Evolutionary conservation across 2,329 filamentous ascomycete genomes (phyloP).

Genomic region (Cadophora malorum): DNA sequence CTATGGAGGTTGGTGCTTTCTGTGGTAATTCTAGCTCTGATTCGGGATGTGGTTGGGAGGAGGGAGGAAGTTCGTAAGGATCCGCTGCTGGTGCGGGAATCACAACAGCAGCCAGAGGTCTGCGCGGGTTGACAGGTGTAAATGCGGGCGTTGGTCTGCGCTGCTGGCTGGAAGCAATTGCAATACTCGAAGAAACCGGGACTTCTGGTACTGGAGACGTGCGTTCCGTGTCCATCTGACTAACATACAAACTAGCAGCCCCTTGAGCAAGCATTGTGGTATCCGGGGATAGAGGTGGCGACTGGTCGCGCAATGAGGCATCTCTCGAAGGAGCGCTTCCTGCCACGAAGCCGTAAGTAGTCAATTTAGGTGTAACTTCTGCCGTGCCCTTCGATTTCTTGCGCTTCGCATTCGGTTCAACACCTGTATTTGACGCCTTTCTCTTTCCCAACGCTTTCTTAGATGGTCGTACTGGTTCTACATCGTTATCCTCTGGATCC

Average conservation of each 20-base stretch:
- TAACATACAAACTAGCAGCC: conserved; percentile 9
- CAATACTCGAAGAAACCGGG: conserved; percentile 3
- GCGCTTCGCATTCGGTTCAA: conserved; percentile 26
- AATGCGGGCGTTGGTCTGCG: conserved; percentile 24
- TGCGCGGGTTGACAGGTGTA: conserved; percentile 25
- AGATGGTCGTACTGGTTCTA: conserved; percentile 29
- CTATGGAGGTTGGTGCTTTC: conserved; percentile 23
- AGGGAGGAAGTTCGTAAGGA: conserved; percentile 14
- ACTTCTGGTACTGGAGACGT: background rate
- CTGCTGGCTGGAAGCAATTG: conserved; percentile 21
- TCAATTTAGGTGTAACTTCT: conserved; percentile 25
- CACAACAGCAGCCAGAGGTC: background rate
- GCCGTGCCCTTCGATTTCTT: conserved; percentile 23
- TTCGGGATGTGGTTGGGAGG: conserved; percentile 16
- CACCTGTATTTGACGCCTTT: conserved; percentile 27
- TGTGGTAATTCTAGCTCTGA: conserved; percentile 18
- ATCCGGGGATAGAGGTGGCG: background rate
- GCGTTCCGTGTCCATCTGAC: background rate
- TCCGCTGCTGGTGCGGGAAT: background rate
- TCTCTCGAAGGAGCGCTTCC: background rate
- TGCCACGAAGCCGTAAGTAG: conserved; percentile 23
- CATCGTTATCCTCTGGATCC: conserved; percentile 14
- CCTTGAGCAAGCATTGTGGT: background rate
- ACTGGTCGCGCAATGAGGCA: background rate
- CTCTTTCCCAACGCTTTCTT: conserved; percentile 40